Conservation (phyloP, 371 early-diverging fungal genomes). For the Circinella minor region DNA sequence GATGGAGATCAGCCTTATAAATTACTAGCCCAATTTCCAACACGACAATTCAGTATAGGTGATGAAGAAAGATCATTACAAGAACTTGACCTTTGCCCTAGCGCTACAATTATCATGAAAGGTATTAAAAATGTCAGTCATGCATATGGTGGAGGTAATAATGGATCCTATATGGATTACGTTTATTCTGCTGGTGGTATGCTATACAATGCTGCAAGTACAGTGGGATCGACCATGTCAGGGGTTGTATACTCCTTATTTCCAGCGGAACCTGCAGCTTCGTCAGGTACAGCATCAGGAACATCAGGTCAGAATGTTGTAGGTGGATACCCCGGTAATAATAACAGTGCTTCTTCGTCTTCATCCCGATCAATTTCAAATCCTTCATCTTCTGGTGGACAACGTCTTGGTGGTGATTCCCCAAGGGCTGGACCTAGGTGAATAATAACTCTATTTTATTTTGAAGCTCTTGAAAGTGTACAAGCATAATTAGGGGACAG, state of each 20-base stretch:
- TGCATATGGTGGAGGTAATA: conserved; percentile 25
- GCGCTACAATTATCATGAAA: conserved; percentile 63
- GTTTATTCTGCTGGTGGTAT: conserved; percentile 30
- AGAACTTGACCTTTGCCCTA: conserved; percentile 56
- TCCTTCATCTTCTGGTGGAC: conserved; percentile 5
- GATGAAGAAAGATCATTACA: conserved; percentile 48
- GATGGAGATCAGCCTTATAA: conserved; percentile 48
- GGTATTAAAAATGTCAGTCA: conserved; percentile 33
- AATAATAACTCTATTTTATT: neutral
- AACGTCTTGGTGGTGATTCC: conserved; percentile 16
- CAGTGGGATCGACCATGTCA: conserved; percentile 25
- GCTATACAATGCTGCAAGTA: conserved; percentile 31
- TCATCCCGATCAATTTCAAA: neutral
- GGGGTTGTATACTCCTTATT: conserved; percentile 30
- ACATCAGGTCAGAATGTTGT: neutral
- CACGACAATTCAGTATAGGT: conserved; percentile 42
- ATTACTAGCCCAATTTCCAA: conserved; percentile 50
- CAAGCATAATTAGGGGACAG: neutral
- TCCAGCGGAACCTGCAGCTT: conserved; percentile 10
- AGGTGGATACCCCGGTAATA: conserved; percentile 11
- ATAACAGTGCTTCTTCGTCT: neutral
- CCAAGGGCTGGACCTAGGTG: conserved; percentile 16
- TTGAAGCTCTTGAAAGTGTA: too few relatives aligned
- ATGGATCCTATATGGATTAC: conserved; percentile 23
- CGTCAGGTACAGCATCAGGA: conserved; percentile 1